Base-by-base conservation (phyloP, 148 eudicot genomes). In the Amaranthus cruentus region DNA sequence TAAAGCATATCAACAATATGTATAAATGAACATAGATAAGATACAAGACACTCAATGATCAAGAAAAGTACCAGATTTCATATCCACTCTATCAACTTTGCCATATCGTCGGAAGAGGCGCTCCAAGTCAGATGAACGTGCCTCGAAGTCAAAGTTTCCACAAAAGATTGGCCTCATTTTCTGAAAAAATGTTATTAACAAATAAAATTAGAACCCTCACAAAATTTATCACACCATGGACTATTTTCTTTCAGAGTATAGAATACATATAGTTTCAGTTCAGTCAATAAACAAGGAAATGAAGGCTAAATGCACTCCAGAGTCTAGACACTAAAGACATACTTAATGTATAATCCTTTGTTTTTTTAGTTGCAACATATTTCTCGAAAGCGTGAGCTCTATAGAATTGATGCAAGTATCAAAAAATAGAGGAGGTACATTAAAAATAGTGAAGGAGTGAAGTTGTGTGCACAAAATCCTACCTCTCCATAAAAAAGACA, bases 31-130 rank as follows among this genome's bases (percentile, higher is more conserved):
- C 38, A 28, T 5, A 65, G 43, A 48, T 46, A 47, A 65, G 3
- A 56, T 8, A 62, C 3, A 2, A 61, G 73, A 8, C 1, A 28
- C 21, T 28, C 38, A 1, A 28, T 54, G 6, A 13, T 69, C 10
- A 2, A 72, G 44, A 71, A 71, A 63, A 71, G 76, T 83, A 87
- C 90, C 90, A 62, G 84, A 80, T 72, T 87, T 87, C 88, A 87
- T 81, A 78, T 87, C 88, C 73, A 87, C 88, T 82, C 88, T 83
- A 55, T 87, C 90, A 78, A 87, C 87, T 68, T 83, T 87, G 70
- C 90, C 90, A 81, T 85, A 87, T 54, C 81, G 77, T 69, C 73
- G 79, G 68, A 87, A 87, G 53, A 87, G 82, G 14, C 90, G 90
- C 79, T 85, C 90, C 76, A 87, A 68, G 62, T 87, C 90, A 56